These are phyloP conservation scores for Wilcoxina mikolae DNA, from an alignment of 495 filamentous ascomycete genomes.

Conservation along the genomic window DNA sequence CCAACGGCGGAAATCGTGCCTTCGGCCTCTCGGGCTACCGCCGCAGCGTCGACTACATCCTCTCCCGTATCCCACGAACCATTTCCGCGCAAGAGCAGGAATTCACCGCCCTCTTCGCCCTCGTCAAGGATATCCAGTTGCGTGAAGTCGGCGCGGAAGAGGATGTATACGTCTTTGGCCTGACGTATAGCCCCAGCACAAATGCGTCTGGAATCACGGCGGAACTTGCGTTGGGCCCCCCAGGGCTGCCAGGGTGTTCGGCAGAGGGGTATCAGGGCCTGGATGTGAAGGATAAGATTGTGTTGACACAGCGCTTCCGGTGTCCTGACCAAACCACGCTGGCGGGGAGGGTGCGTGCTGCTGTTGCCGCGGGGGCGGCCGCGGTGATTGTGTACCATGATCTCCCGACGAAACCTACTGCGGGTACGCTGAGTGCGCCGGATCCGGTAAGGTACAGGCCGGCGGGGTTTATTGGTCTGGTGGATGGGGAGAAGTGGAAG, in stretches of 20 bases:
- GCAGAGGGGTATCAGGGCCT: constrained; percentile 28
- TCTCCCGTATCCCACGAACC: constrained; percentile 13
- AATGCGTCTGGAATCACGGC: constrained; percentile 31
- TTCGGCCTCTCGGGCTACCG: constrained; percentile 36
- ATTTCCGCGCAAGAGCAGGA: constrained; percentile 30
- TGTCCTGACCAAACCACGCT: constrained; percentile 34
- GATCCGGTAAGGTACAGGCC: constrained; percentile 26
- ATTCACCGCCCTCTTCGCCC: constrained; percentile 37
- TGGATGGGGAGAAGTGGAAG: constrained; percentile 28
- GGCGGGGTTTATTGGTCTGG: constrained; percentile 31
- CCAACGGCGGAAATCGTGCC: constrained; percentile 36
- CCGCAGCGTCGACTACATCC: constrained; percentile 35
- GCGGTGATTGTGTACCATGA: constrained; percentile 33
- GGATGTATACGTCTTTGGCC: constrained; percentile 30
- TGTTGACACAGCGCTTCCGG: constrained; percentile 30
- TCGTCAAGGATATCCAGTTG: constrained; percentile 30
- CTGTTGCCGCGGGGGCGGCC: constrained; percentile 30
- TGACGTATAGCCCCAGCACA: constrained; percentile 35
- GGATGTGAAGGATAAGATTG: constrained; percentile 35
- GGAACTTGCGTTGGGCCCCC: constrained; percentile 31
- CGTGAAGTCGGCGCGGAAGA: constrained; percentile 28
- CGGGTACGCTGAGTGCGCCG: constrained; percentile 30
- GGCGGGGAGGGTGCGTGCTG: constrained; percentile 31
- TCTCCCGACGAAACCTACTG: constrained; percentile 18
- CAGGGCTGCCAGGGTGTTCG: constrained; percentile 30